Evolutionary conservation across 805 yeast genomes (phyloP).

Genomic region (Sugiyamaella marilandica): DNA sequence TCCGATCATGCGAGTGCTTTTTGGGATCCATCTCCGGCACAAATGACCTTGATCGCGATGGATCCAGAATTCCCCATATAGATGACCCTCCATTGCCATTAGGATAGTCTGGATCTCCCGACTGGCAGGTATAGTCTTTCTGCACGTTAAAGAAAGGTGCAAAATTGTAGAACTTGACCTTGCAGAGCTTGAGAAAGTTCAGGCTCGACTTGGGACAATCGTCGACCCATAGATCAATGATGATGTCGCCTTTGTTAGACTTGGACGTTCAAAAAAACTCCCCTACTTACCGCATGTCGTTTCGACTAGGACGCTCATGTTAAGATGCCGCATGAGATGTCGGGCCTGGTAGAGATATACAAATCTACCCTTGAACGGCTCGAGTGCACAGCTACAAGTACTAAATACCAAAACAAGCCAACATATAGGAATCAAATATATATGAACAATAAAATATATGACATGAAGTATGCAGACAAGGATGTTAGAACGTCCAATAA

Average conservation of each 20-base stretch:
- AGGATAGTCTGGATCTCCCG: slow-evolving; percentile 50
- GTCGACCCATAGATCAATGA: slow-evolving; percentile 42
- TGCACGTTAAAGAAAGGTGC: slow-evolving; percentile 45
- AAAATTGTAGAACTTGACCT: slow-evolving; percentile 47
- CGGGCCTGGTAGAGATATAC: no score
- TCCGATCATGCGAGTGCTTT: slow-evolving; percentile 24
- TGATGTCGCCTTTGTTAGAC: slow-evolving; percentile 41
- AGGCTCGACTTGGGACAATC: slow-evolving; percentile 37
- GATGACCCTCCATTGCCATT: slow-evolving; percentile 30
- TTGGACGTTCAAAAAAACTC: background rate
- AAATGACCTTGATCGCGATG: slow-evolving; percentile 14
- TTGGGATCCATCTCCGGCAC: slow-evolving; percentile 27
- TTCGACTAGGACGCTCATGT: slow-evolving; percentile 41
- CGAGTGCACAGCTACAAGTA: no score
- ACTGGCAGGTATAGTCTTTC: slow-evolving; percentile 37
- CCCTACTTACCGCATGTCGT: slow-evolving; percentile 35
- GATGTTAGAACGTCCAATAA: no score
- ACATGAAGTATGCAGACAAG: no score
- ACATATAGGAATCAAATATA: no score
- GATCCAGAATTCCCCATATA: slow-evolving; percentile 30
- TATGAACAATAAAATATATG: no score
- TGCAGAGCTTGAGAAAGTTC: slow-evolving; percentile 53
- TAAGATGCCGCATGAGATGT: background rate
- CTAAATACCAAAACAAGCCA: no score
- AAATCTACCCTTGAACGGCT: no score